Conservation (phyloP, 768 basidiomycete species). For the Rhizopogon vulgaris region DNA sequence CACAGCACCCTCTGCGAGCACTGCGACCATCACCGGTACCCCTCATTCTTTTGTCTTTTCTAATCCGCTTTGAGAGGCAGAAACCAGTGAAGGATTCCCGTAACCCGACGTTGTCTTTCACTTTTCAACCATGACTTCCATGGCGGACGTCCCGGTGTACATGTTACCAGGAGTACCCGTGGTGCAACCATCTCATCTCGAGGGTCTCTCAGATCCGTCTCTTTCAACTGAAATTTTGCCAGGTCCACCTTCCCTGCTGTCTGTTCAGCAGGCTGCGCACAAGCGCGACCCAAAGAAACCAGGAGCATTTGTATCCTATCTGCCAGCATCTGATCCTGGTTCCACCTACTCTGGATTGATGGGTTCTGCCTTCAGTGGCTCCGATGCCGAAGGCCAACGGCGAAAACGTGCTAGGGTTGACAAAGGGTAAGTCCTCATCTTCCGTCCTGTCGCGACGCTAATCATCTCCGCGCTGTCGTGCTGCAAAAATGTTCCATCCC, state of each 20-base stretch:
- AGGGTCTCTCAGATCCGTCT: slow-evolving; percentile 60
- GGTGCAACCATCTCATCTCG: slow-evolving; percentile 73
- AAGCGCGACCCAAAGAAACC: slow-evolving; percentile 83
- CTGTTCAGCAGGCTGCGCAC: slow-evolving; percentile 62
- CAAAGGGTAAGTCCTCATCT: slow-evolving; percentile 54
- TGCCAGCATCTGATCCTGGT: slow-evolving; percentile 80
- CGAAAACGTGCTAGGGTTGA: slow-evolving; percentile 69
- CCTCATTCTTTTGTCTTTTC: slow-evolving; percentile 11
- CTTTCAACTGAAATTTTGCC: slow-evolving; percentile 89
- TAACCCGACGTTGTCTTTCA: slow-evolving; percentile 17
- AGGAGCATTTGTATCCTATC: slow-evolving; percentile 63
- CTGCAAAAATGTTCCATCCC: slow-evolving; percentile 19
- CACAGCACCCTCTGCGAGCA: slow-evolving; percentile 14
- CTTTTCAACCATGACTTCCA: slow-evolving; percentile 56
- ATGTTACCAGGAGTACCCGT: slow-evolving; percentile 68
- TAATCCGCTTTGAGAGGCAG: slow-evolving; percentile 15
- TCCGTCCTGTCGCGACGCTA: slow-evolving; percentile 9
- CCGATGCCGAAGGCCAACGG: slow-evolving; percentile 56
- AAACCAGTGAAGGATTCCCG: neutral
- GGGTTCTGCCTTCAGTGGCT: slow-evolving; percentile 54
- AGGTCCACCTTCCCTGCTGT: slow-evolving; percentile 72
- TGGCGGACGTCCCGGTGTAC: slow-evolving; percentile 62
- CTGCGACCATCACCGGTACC: slow-evolving; percentile 9
- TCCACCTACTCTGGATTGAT: slow-evolving; percentile 80
- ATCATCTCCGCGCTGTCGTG: slow-evolving; percentile 7